Evolutionary conservation across 768 basidiomycete species (phyloP), one percentile per base, ranked within the genome.

Genomic region (Serendipita sp.): DNA sequence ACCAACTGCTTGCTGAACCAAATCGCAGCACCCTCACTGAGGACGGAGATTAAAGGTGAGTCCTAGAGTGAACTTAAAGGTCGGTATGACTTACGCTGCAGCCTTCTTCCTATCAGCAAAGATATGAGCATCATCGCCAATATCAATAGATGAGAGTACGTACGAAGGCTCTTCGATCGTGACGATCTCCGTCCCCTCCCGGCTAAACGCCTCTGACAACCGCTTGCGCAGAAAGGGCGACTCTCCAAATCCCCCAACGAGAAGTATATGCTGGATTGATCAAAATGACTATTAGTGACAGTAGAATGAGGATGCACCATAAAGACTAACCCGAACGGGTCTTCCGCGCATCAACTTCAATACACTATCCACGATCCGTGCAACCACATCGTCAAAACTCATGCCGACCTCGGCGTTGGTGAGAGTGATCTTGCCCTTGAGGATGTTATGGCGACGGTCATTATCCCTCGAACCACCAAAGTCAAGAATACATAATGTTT

Each of bases 171-270:
- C 23, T 16, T 65, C 47, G 8, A 47, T 28, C 8, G 30, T 65
- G 3, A 65, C 64, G 35, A 65, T 18, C 38, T 65, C 35, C 23
- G 52, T 36, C 16, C 51, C 13, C 13, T 41, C 38, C 38, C 7
- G 7, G 13, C 38, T 41, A 13, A 41, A 41, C 38, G 13, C 38
- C 38, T 41, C 47, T 23, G 23, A 23, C 23, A 65, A 18, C 46
- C 34, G 10, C 15, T 10, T 32, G 5, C 44, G 45, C 0, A 65
- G 47, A 36, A 23, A 65, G 3, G n/a, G 47, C 3, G 64, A 65
- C 36, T 65, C 64, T 8, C 46, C 64, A 54, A 65, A 65, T 11
- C 64, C 64, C 3, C 64, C 64, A 13, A 65, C 64, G 3, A 65
- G 64, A 10, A 60, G 28, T 4, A 60, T 3, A 36, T 60, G 34